Percentiles rank a stretch among this genome's conserved stretches.
Conservation (phyloP, 257 asterid species). For the Solanum bukasovii region DNA sequence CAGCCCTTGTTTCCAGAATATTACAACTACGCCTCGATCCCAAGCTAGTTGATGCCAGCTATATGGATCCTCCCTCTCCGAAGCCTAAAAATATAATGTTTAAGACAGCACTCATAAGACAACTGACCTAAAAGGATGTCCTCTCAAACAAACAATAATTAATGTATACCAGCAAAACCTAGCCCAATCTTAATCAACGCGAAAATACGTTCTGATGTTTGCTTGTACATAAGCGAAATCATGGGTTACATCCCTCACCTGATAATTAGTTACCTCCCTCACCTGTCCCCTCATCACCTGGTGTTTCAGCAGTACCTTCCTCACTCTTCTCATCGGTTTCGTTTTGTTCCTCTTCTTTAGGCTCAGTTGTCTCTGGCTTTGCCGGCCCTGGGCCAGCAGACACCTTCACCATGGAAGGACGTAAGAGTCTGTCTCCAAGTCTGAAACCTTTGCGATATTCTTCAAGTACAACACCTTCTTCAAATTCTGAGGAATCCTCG, state of each 20-base stretch:
- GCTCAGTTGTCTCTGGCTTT: slow-evolving; percentile 29
- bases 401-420: slow-evolving; percentile 92
- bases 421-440: slow-evolving; percentile 70
- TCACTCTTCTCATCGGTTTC: slow-evolving; percentile 18
- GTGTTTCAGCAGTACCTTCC: slow-evolving; percentile 9
- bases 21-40: not conserved
- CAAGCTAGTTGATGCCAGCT: not conserved
- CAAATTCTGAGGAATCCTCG: slow-evolving; percentile 65
- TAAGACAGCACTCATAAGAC: not conserved
- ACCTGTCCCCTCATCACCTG: not conserved
- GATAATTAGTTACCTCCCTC: not conserved
- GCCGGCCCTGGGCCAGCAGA: slow-evolving; percentile 83
- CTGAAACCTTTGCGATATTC: slow-evolving; percentile 72
- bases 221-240: not conserved
- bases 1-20: not conserved
- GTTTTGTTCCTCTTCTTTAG: slow-evolving; percentile 21
- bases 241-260: not conserved
- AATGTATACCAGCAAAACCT: not conserved
- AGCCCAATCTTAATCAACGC: not conserved
- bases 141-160: not conserved
- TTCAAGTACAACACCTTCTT: slow-evolving; percentile 58
- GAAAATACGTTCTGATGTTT: not conserved
- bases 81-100: not conserved
- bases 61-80: not conserved
- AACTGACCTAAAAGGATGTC: not conserved